phyloP scores from a whole-genome alignment of 225 moss, liverwort and hornwort genomes.

The Climacium dendroides region DNA sequence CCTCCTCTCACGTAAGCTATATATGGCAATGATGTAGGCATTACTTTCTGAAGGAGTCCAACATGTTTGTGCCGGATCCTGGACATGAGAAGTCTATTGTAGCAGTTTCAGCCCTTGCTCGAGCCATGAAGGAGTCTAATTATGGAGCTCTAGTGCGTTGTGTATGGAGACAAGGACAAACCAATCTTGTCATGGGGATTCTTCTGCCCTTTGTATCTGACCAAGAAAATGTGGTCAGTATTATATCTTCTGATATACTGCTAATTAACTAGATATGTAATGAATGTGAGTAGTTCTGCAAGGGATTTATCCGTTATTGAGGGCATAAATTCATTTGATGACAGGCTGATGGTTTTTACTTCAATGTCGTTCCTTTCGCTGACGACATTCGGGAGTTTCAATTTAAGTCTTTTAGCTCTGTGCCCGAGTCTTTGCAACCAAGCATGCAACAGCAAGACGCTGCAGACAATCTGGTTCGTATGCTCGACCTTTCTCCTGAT shows the following conservation, averaged over 20 bases:
- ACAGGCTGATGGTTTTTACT: slow-evolving; percentile 93
- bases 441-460: slow-evolving; percentile 64
- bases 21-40: slow-evolving; percentile 46
- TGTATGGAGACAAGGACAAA: slow-evolving; percentile 87
- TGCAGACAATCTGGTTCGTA: slow-evolving; percentile 71
- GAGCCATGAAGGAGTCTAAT: slow-evolving; percentile 59
- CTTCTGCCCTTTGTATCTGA: slow-evolving; percentile 57
- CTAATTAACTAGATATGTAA: not conserved
- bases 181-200: slow-evolving; percentile 71
- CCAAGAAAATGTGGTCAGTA: slow-evolving; percentile 71
- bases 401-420: slow-evolving; percentile 57
- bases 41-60: slow-evolving; percentile 83
- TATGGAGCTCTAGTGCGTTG: slow-evolving; percentile 86
- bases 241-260: not conserved
- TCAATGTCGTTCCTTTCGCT: slow-evolving; percentile 80
- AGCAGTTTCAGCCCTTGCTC: slow-evolving; percentile 80
- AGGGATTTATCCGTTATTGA: not conserved
- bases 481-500: slow-evolving; percentile 67
- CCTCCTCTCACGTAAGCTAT: not conserved
- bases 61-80: slow-evolving; percentile 84
- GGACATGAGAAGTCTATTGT: slow-evolving; percentile 59
- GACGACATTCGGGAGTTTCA: slow-evolving; percentile 78
- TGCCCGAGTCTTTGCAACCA: slow-evolving; percentile 59
- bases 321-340: not conserved
- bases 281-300: not conserved